A percentile compares a stretch with the other conserved stretches of the same genome.
Evolutionary conservation across 1,139 yeast species (phyloP).

Genomic region (Yamadazyma sp.): DNA sequence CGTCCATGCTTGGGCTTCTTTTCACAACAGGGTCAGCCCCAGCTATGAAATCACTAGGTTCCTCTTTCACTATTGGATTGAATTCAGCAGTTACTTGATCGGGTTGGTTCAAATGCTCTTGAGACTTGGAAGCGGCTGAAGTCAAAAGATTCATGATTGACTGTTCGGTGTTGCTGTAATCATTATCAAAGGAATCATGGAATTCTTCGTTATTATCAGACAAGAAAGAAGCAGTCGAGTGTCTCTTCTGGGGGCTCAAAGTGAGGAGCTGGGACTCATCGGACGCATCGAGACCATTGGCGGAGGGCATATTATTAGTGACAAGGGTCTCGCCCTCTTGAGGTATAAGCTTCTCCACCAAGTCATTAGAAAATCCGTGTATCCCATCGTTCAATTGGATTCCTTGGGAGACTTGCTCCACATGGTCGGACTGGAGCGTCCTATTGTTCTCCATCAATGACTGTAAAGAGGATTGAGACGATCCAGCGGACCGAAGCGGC

Average conservation of each 20-base stretch:
- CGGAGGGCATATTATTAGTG: not conserved
- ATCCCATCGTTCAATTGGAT: constrained; percentile 45
- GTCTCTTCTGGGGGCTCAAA: constrained; percentile 10
- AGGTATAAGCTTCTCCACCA: constrained; percentile 38
- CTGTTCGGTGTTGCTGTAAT: constrained; percentile 42
- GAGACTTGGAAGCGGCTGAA: constrained; percentile 6
- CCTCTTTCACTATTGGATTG: constrained; percentile 12
- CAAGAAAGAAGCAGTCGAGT: constrained; percentile 9
- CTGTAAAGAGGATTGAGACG: constrained; percentile 47
- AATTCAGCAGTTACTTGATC: not conserved
- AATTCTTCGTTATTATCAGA: constrained; percentile 25
- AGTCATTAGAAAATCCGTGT: constrained; percentile 42
- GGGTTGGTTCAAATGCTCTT: constrained; percentile 1
- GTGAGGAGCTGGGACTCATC: constrained; percentile 17
- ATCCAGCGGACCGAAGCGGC: constrained; percentile 35
- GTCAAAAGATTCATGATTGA: constrained; percentile 41
- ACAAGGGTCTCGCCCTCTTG: constrained; percentile 4
- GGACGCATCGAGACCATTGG: constrained; percentile 5
- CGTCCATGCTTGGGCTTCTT: constrained; percentile 12
- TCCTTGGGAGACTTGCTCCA: constrained; percentile 22
- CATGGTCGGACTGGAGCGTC: constrained; percentile 23
- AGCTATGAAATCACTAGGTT: constrained; percentile 5
- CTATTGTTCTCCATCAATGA: constrained; percentile 41
- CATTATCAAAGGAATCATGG: constrained; percentile 39
- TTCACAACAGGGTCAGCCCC: constrained; percentile 7